Evolutionary conservation across 2,329 filamentous ascomycete genomes (phyloP), one percentile per base, ranked within the genome.

Genomic region (Aaosphaeria pasadenensis): DNA sequence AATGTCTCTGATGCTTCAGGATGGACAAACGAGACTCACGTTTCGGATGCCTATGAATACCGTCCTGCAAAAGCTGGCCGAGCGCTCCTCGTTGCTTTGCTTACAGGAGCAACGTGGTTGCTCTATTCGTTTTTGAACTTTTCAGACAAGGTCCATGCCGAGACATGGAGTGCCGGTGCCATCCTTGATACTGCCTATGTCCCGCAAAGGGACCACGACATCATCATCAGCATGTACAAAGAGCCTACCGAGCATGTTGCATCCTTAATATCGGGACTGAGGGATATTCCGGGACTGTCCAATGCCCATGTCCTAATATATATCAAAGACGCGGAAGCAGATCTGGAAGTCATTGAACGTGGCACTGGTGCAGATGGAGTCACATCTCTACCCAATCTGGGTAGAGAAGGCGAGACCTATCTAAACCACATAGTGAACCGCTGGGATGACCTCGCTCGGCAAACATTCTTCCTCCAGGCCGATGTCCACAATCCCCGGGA

Each of bases 401-500:
- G 76, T 24, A 67, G 76, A 33, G 71, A 76, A 54, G 67, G 71
- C 13, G 73, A 73, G 6, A 74, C 74, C 4, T 78, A 74, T 57
- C 68, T 79, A 4, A 59, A 71, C 49, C 76, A 79, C 52, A 77
- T 78, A 32, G 48, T 75, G 4, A 58, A 53, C 11, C 49, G 62
- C 39, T 79, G 72, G 71, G 70, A 77, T 35, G 55, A 55, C 24
- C 67, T 79, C 4, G 71, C 75, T 7, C 62, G 48, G 9, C 74
- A 78, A 43, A 77, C 74, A 0, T 51, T 78, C 29, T 79, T 79
- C 61, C 60, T 78, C 5, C 75, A 78, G 60, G 75, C 74, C 4
- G 67, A 67, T 31, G 51, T 74, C 30, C 65, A 78, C 52, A 72
- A 73, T 38, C 62, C 64, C 30, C 51, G 49, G 33, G 66, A 72